phyloP scores from a whole-genome alignment of 768 basidiomycete genomes.

The Calvatia gigantea region DNA sequence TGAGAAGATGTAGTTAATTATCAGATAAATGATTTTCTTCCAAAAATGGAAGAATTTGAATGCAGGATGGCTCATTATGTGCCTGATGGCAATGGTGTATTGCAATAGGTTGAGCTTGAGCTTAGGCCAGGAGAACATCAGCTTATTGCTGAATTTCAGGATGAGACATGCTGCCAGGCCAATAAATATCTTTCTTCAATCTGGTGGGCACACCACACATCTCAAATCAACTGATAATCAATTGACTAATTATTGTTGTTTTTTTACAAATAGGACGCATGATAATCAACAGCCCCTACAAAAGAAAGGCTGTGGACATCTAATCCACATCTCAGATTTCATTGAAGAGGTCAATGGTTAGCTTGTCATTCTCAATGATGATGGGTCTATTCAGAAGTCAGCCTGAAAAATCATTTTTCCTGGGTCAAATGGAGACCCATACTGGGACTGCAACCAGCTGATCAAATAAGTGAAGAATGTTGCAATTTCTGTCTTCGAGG shows the following conservation, averaged over 20 bases:
- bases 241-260: background rate
- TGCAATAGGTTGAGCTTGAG: slow-evolving; percentile 18
- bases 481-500: slow-evolving; percentile 33
- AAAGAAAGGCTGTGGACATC: slow-evolving; percentile 28
- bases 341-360: slow-evolving; percentile 30
- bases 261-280: background rate
- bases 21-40: slow-evolving; percentile 24
- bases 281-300: slow-evolving; percentile 20
- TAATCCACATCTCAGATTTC: slow-evolving; percentile 40
- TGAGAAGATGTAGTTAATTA: slow-evolving; percentile 32
- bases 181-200: slow-evolving; percentile 18
- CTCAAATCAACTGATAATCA: background rate
- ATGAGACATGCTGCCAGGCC: slow-evolving; percentile 27
- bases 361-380: slow-evolving; percentile 21
- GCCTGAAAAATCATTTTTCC: slow-evolving; percentile 35
- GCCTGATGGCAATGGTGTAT: slow-evolving; percentile 13
- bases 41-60: slow-evolving; percentile 20
- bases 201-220: slow-evolving; percentile 12
- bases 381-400: slow-evolving; percentile 25
- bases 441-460: slow-evolving; percentile 35
- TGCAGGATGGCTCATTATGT: slow-evolving; percentile 16
- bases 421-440: slow-evolving; percentile 31
- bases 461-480: slow-evolving; percentile 26
- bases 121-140: slow-evolving; percentile 20
- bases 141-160: slow-evolving; percentile 27